phyloP scores from a whole-genome alignment of 2,329 filamentous ascomycete genomes.

The Pyricularia sp. region DNA sequence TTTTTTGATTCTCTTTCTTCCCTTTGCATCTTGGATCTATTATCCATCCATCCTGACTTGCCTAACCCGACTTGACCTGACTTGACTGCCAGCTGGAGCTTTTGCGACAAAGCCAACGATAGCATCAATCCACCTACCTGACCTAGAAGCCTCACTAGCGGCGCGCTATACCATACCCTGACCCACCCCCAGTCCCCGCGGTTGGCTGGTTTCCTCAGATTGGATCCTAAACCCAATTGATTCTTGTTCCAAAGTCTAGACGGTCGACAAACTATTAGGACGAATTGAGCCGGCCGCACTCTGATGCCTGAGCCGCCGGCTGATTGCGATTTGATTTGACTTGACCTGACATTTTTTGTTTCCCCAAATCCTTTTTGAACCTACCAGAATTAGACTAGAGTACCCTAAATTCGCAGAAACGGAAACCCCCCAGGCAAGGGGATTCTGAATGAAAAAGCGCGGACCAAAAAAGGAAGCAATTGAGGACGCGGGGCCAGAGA shows the following conservation, averaged over 20 bases:
- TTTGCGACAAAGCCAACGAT: background rate
- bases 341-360: background rate
- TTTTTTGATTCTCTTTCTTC: background rate
- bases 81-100: background rate
- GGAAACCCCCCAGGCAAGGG: background rate
- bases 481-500: background rate
- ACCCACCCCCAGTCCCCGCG: background rate
- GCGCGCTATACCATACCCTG: background rate
- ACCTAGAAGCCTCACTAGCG: background rate
- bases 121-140: background rate
- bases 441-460: background rate
- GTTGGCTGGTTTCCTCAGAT: background rate
- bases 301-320: background rate
- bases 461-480: background rate
- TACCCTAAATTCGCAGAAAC: background rate
- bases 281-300: slow-evolving; percentile 1
- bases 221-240: slow-evolving; percentile 1
- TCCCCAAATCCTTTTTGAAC: background rate
- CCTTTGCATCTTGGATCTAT: background rate
- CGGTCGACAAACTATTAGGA: background rate
- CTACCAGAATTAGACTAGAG: background rate
- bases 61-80: background rate
- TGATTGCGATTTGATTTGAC: background rate
- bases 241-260: background rate
- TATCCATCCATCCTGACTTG: background rate